Percentiles rank a stretch among this genome's conserved stretches.
Evolutionary conservation across 2,329 filamentous ascomycete species (phyloP).

Genomic region (Ceratocystiopsis sp.): DNA sequence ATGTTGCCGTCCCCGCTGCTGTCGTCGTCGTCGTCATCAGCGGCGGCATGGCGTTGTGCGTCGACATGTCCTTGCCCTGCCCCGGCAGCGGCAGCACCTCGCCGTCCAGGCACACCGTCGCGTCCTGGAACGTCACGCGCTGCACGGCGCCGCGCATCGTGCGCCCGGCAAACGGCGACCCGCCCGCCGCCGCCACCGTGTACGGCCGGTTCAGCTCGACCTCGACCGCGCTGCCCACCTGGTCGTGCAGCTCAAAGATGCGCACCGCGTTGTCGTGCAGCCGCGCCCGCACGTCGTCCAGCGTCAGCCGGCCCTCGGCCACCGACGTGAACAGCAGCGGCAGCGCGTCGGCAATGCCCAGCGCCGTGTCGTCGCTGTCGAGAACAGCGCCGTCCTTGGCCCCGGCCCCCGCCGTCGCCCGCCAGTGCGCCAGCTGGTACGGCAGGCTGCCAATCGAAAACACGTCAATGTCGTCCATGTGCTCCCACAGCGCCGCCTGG

Average conservation of each 20-base stretch:
- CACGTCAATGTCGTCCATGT: conserved; percentile 56
- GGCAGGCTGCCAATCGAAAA: conserved; percentile 67
- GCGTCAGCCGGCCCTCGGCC: conserved; percentile 51
- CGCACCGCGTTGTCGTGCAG: conserved; percentile 65
- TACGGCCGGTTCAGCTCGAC: conserved; percentile 60
- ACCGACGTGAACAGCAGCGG: conserved; percentile 63
- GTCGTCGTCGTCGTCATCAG: conserved; percentile 22
- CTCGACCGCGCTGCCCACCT: conserved; percentile 55
- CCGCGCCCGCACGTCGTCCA: conserved; percentile 54
- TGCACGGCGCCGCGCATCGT: conserved; percentile 53
- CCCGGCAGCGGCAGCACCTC: conserved; percentile 37
- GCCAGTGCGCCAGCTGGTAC: conserved; percentile 50
- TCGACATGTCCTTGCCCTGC: conserved; percentile 60
- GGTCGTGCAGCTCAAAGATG: conserved; percentile 71
- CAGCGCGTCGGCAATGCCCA: conserved; percentile 56
- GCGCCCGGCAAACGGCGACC: conserved; percentile 59
- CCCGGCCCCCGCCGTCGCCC: conserved; percentile 22
- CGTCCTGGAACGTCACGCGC: conserved; percentile 58
- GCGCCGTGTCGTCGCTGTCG: conserved; percentile 27
- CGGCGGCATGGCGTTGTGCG: conserved; percentile 35
- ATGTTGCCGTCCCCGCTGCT: conserved; percentile 16
- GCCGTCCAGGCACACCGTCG: conserved; percentile 60
- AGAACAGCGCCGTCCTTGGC: conserved; percentile 11
- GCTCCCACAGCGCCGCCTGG: conserved; percentile 57
- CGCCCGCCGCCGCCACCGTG: conserved; percentile 21